phyloP scores from a whole-genome alignment of 345 rosid species.

The Populus tremula region DNA sequence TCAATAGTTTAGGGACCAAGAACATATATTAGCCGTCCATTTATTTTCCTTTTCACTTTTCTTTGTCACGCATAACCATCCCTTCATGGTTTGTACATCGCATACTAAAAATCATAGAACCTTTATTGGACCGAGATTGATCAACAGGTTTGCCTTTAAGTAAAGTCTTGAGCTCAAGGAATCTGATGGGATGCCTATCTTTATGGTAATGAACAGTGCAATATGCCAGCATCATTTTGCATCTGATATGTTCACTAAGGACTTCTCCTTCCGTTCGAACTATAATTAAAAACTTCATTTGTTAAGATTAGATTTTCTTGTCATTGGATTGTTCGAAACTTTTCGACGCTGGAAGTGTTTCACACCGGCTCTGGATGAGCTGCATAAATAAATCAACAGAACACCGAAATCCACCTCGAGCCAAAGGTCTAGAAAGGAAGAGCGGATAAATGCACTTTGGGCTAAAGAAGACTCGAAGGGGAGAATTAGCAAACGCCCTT shows the following conservation, averaged over 20 bases:
- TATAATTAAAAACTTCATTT: not conserved
- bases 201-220: not conserved
- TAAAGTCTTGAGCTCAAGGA: not conserved
- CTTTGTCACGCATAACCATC: not conserved
- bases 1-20: not conserved
- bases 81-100: not conserved
- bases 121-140: not conserved
- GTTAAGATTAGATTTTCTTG: not conserved
- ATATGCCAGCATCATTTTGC: not conserved
- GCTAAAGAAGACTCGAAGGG: not conserved
- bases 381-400: not conserved
- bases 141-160: not conserved
- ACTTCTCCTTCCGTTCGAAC: not conserved
- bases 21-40: not conserved
- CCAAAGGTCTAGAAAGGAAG: not conserved
- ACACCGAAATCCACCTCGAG: not conserved
- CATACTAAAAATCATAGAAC: not conserved
- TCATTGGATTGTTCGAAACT: not conserved
- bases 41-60: not conserved
- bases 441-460: not conserved
- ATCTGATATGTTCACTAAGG: not conserved
- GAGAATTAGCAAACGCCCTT: not conserved
- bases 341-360: not conserved
- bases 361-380: not conserved
- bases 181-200: not conserved